These are phyloP conservation scores for Penicillium dipodomyicola DNA, from an alignment of 495 filamentous ascomycete genomes.

Conservation along the genomic window DNA sequence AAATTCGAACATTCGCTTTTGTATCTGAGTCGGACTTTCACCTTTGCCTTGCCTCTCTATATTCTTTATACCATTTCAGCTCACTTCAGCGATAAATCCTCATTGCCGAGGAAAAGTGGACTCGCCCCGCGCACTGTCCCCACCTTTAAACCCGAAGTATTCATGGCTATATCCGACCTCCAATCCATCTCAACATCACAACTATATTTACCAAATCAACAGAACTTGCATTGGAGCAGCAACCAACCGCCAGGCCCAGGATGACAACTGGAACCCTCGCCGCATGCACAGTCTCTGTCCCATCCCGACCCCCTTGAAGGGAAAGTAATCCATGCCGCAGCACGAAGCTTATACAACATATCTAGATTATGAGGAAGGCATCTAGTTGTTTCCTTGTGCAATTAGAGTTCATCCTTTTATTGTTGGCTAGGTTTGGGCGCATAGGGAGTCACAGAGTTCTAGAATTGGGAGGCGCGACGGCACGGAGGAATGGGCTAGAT, in stretches of 20 bases:
- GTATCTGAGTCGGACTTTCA: neutral
- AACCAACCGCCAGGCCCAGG: neutral
- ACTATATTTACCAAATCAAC: neutral
- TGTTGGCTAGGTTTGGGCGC: conserved; percentile 48
- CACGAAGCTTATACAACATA: conserved; percentile 49
- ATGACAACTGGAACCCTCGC: conserved; percentile 2
- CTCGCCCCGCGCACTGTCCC: neutral
- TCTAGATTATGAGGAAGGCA: conserved; percentile 48
- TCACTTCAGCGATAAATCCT: neutral
- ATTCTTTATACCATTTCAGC: neutral
- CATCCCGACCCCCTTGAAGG: neutral
- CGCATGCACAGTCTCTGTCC: neutral
- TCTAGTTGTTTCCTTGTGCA: conserved; percentile 57
- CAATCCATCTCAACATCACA: neutral
- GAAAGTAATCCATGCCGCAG: conserved; percentile 14
- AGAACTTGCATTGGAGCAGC: too few relatives aligned
- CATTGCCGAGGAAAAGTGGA: conserved; percentile 2
- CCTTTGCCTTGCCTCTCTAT: neutral
- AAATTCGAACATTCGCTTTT: neutral
- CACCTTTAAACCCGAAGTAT: neutral
- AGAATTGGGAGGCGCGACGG: conserved; percentile 51
- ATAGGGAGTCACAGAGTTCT: too few relatives aligned
- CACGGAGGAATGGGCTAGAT: conserved; percentile 49
- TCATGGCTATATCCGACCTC: neutral
- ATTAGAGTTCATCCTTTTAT: conserved; percentile 57